A percentile compares a stretch with the other conserved stretches of the same genome.
These are phyloP conservation scores for Cochlearia excelsa DNA, from an alignment of 345 rosid genomes.

Conservation along the genomic window DNA sequence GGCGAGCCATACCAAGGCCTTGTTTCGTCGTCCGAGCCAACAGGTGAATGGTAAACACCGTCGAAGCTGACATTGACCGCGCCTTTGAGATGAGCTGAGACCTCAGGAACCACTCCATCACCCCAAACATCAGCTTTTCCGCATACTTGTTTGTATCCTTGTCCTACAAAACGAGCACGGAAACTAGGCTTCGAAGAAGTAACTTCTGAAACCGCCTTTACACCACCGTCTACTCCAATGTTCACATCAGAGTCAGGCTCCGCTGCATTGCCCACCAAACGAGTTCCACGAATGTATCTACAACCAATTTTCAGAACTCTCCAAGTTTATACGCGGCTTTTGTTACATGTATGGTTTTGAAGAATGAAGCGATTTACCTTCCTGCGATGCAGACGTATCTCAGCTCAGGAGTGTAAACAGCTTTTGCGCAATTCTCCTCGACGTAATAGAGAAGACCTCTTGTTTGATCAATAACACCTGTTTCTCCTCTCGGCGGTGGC, in stretches of 20 bases:
- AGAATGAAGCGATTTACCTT: constrained; percentile 46
- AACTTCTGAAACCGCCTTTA: constrained; percentile 33
- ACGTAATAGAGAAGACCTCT: constrained; percentile 85
- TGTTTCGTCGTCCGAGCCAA: constrained; percentile 64
- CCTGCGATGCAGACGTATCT: constrained; percentile 90
- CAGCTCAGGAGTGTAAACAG: constrained; percentile 67
- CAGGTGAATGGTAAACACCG: constrained; percentile 88
- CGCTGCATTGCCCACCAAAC: constrained; percentile 41
- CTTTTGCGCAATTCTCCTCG: constrained; percentile 63
- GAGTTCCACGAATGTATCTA: constrained; percentile 81
- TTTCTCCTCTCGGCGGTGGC: constrained; percentile 78
- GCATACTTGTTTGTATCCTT: constrained; percentile 94
- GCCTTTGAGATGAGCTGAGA: constrained; percentile 77
- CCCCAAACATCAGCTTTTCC: constrained; percentile 96
- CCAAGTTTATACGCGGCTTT: background rate
- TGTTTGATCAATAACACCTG: constrained; percentile 90
- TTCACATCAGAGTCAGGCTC: constrained; percentile 41
- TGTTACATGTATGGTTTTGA: background rate
- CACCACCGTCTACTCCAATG: constrained; percentile 36
- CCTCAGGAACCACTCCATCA: constrained; percentile 93
- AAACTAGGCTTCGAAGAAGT: constrained; percentile 38
- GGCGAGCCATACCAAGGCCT: constrained; percentile 97
- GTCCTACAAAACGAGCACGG: constrained; percentile 84
- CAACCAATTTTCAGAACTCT: constrained; percentile 15
- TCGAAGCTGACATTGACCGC: constrained; percentile 74